Percentiles rank a stretch among this genome's conserved stretches.
Conservation (phyloP, 345 rosid species). For the Eucalyptus curtisii region DNA sequence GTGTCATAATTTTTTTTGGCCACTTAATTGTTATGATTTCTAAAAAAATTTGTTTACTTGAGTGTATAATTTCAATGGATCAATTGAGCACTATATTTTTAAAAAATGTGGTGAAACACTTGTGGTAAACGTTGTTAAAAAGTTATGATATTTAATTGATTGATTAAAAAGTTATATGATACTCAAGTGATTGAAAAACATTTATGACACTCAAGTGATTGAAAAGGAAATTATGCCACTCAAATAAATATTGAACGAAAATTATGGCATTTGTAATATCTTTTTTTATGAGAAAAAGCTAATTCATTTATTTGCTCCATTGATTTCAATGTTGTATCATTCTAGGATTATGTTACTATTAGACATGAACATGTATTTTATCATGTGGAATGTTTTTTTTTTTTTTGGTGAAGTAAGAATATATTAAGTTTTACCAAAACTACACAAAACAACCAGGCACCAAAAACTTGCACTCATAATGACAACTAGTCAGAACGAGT, state of each 20-base stretch:
- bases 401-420: too few relatives aligned
- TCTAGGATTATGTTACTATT: not conserved
- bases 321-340: not conserved
- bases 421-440: too few relatives aligned
- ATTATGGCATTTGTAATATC: not conserved
- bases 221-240: not conserved
- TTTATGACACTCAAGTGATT: accelerated
- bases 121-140: not conserved
- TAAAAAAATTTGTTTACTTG: not conserved
- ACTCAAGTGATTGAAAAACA: not conserved
- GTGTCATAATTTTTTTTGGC: not conserved
- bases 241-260: too few relatives aligned
- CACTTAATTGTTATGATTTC: not conserved
- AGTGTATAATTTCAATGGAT: not conserved
- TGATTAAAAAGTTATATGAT: accelerated
- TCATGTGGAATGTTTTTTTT: not conserved
- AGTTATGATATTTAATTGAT: not conserved
- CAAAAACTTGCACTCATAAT: too few relatives aligned
- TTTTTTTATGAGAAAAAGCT: not conserved
- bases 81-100: too few relatives aligned
- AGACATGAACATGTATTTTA: not conserved
- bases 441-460: too few relatives aligned
- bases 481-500: too few relatives aligned
- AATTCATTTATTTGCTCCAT: not conserved
- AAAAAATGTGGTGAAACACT: not conserved